Base-by-base conservation (phyloP, 164 flowering plant species). In the Saururus chinensis region DNA sequence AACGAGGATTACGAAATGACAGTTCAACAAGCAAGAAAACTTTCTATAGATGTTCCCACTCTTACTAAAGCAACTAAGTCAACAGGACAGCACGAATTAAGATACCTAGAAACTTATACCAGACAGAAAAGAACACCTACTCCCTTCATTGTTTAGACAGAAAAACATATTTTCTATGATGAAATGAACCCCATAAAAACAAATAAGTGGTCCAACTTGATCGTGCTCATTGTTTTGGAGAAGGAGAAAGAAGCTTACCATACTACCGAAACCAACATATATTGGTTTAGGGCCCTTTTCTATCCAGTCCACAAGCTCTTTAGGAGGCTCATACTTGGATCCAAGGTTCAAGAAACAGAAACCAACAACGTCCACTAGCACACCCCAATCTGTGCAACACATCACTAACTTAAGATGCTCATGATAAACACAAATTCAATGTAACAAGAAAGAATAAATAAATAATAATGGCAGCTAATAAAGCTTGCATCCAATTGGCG, bases 231-330 rank as follows among this genome's bases (percentile, higher is more conserved):
- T 12, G 17, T 45, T 45, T 12, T 12, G 14, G 14, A 8, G 14
- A 45, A 17, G 49, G 11, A 57, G 57, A 22, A 57, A 53, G 48
- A 70, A 52, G n/a, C 84, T 67, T 88, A 93, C 98, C 96, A 89
- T 86, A 88, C 98, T 93, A 19, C 98, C 98, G 73, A 90, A 93
- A 16, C 98, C 98, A 54, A 93, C 80, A 74, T 93, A 93, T 64
- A 90, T 72, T 60, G 98, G 98, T 68, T 73, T 77, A 24, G 79
- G 55, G 60, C 95, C 98, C 51, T 67, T 75, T 63, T 79, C 64
- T 56, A 93, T 71, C 97, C 97, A 90, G 19, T 77, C 59, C 22
- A 74, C 56, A 68, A 93, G 77, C 60, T 84, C 80, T 37, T 75
- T 79, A 49, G 60, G 75, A 42, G 98, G 97, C 64, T 76, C 71